Conservation (phyloP, 305 asterid genomes). For the Stenogyne calaminthoides region DNA sequence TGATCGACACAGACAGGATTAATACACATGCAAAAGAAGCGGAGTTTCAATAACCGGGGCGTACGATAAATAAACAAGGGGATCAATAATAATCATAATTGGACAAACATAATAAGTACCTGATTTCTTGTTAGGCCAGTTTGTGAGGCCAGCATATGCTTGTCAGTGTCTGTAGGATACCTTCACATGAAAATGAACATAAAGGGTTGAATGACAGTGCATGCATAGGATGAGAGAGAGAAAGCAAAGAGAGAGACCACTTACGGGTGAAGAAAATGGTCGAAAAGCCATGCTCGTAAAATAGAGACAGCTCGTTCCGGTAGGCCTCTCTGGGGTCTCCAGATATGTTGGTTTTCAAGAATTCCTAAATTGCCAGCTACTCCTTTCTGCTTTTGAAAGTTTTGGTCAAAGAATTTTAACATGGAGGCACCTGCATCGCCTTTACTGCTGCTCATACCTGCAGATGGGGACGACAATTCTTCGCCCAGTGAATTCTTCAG, state of each 20-base stretch:
- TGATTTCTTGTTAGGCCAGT: constrained; percentile 85
- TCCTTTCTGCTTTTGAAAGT: constrained; percentile 49
- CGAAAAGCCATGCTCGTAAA: constrained; percentile 89
- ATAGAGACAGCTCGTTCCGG: constrained; percentile 86
- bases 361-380: constrained; percentile 29
- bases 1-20: background rate
- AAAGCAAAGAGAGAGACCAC: background rate
- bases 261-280: constrained; percentile 96
- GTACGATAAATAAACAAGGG: background rate
- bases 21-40: background rate
- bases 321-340: constrained; percentile 93
- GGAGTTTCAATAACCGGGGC: background rate
- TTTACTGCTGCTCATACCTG: constrained; percentile 37
- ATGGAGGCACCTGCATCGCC: constrained; percentile 38
- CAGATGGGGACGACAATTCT: constrained; percentile 43
- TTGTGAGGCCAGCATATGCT: constrained; percentile 86
- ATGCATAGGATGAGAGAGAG: background rate
- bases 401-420: constrained; percentile 53
- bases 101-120: constrained; percentile 37
- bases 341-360: constrained; percentile 59
- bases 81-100: background rate
- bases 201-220: background rate
- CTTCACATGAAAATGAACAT: constrained; percentile 34
- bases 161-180: constrained; percentile 86
- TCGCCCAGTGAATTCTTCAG: constrained; percentile 53